Evolutionary conservation across 352 stramenopile genomes (phyloP).

Genomic region (Globisporangium radiosum): DNA sequence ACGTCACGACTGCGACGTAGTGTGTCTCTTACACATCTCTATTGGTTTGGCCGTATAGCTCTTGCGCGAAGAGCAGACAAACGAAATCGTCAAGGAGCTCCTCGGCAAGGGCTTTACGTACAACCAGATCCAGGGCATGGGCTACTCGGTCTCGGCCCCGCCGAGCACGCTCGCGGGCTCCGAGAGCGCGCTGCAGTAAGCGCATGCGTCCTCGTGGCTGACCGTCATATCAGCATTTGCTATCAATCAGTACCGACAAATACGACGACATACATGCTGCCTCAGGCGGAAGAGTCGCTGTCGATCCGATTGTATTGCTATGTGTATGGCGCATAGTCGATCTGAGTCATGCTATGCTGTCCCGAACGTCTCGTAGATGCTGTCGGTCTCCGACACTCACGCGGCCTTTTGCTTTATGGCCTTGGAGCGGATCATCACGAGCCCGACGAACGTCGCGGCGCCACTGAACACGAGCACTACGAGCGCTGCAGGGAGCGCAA

Average conservation of each 20-base stretch:
- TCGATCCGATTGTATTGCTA: not conserved
- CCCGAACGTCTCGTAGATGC: not conserved
- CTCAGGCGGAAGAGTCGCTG: not conserved
- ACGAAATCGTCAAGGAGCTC: conserved; percentile 79
- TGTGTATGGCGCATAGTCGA: not conserved
- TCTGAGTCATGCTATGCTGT: not conserved
- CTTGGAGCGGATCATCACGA: conserved; percentile 88
- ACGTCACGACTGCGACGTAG: not conserved
- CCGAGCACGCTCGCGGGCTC: conserved; percentile 54
- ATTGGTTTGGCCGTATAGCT: conserved; percentile 27
- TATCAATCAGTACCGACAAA: not conserved
- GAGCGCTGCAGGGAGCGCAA: conserved; percentile 79
- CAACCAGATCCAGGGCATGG: conserved; percentile 82
- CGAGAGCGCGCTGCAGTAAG: conserved; percentile 41
- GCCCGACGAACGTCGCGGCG: conserved; percentile 80
- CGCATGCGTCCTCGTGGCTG: not conserved
- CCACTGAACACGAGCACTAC: conserved; percentile 83
- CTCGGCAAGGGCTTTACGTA: conserved; percentile 78
- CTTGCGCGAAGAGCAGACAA: conserved; percentile 77
- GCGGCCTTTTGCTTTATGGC: conserved; percentile 54
- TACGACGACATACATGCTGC: not conserved
- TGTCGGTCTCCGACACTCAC: not conserved
- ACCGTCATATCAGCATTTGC: not conserved
- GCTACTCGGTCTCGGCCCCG: conserved; percentile 63
- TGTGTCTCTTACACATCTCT: not conserved